Base-by-base conservation (phyloP, 148 eudicot genomes). In the Rhododendron molle region DNA sequence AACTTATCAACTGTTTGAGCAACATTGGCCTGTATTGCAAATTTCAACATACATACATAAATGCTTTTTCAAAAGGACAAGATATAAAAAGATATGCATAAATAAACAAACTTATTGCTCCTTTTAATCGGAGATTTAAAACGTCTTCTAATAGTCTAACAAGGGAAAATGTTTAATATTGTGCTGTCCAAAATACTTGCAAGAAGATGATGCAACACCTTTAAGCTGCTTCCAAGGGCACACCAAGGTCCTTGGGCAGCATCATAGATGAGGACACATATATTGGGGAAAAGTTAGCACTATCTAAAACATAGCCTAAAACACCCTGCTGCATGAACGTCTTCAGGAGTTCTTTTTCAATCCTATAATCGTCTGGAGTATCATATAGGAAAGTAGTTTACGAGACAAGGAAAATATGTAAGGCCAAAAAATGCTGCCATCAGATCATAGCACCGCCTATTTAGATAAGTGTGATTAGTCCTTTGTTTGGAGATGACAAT, bases 181-280 rank as follows among this genome's bases (percentile, higher is more conserved):
- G 7, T 34, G 26, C 82, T 1, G 40, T 49, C 72, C 60, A 79
- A 79, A 79, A 47, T 28, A 18, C 38, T 52, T 30, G 32, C 69
- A 32, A 81, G 69, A 28, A 12, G 56, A 80, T 28, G 15, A n/a
- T 23, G 21, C 8, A 62, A 67, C 72, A 10, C 72, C 72, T 65
- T 65, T 65, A 65, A 65, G 72, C 72, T 65, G 72, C 30, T 65
- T 14, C 54, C 58, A 47, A 77, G 56, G 54, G 26, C 34, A 46
- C 34, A n/a, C 72, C 36, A 78, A 78, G 54, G 56, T 46, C 58
- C 58, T 78, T 78, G 81, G 58, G 81, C 56, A 23, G 81, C 16
- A 44, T 26, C 1, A 4, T 11, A 43, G 30, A 47, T 78, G 47
- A 10, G 81, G 44, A 78, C 72, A 67, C 32, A 46, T n/a, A 46